Base-by-base conservation (phyloP, 2,329 filamentous ascomycete species). In the Mariannaea sp. region DNA sequence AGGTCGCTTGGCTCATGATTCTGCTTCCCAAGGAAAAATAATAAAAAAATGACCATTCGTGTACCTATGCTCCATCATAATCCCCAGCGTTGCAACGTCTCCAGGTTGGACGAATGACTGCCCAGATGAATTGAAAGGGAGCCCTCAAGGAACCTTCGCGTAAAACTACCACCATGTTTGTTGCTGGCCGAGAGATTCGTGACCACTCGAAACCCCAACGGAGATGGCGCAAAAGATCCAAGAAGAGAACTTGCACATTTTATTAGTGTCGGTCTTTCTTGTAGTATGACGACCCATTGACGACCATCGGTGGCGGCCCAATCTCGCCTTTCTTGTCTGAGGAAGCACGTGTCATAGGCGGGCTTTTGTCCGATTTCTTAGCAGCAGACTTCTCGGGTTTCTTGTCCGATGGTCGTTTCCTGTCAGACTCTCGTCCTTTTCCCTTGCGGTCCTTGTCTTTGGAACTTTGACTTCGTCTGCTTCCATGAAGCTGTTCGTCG, bases 211-310 rank as follows among this genome's bases (percentile, higher is more conserved):
- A 12, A 29, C 12, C 26, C 26, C 7, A 29, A 29, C 7, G 26
- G 12, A 7, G 12, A 29, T 7, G 26, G 7, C 26, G 12, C 26
- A 29, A 29, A 29, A 29, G 26, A 24, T 4, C 22, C 3, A 12
- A 14, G 7, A 39, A 20, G 17, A 26, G 10, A n/a, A n/a, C n/a
- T n/a, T n/a, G n/a, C n/a, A n/a, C n/a, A n/a, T n/a, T n/a, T n/a
- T 13, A 20, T 13, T 24, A 26, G 49, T 33, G 49, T 20, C 36
- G 54, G 20, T 49, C 49, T 29, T 24, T 42, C 26, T 29, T 57
- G 40, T 49, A 53, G 14, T 4, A 32, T 13, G 53, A 56, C n/a
- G 58, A 56, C 17, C 63, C 64, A 38, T 66, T 51, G 7, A 56
- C 59, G 33, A 66, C 36, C 16, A 62, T 51, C 10, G 60, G 53